A percentile compares a stretch with the other conserved stretches of the same genome.
Conservation (phyloP, 129 eudicot genomes). For the Rutidosis leptorrhynchoides region DNA sequence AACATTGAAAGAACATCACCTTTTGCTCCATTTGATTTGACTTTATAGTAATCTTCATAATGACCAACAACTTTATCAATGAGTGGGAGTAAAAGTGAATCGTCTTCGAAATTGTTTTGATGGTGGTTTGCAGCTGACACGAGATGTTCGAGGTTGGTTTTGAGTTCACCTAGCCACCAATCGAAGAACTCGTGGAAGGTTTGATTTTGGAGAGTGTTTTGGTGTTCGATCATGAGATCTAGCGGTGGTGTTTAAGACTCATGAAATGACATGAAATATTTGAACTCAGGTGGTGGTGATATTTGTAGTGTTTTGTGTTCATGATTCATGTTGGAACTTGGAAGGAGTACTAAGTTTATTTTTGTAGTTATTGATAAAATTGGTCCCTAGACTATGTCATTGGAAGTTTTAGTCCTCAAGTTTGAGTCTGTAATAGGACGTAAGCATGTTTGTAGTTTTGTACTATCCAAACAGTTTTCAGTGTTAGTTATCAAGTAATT, state of each 20-base stretch:
- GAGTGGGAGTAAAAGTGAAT: slow-evolving; percentile 9
- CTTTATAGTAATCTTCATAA: slow-evolving; percentile 48
- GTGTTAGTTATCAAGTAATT: too few species aligned
- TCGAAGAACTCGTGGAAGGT: slow-evolving; percentile 26
- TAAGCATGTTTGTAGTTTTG: too few species aligned
- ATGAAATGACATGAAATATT: background rate
- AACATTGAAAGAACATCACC: slow-evolving; percentile 32
- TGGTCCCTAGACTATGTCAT: too few species aligned
- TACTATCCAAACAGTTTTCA: too few species aligned
- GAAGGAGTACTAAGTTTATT: too few species aligned
- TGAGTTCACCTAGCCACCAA: slow-evolving; percentile 24
- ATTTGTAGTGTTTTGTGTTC: background rate
- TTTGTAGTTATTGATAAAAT: too few species aligned
- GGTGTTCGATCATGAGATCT: background rate
- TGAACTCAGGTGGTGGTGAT: background rate
- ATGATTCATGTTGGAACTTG: too few species aligned
- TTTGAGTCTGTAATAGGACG: too few species aligned
- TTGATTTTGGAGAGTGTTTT: background rate
- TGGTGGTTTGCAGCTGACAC: slow-evolving; percentile 21
- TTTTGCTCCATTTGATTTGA: slow-evolving; percentile 33
- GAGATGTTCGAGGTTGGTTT: slow-evolving; percentile 21
- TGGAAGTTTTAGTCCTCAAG: too few species aligned
- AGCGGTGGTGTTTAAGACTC: background rate
- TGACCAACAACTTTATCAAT: slow-evolving; percentile 34
- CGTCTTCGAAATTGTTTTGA: background rate